Base-by-base conservation (phyloP, 2,329 filamentous ascomycete genomes). In the Xylariaceae sp. region DNA sequence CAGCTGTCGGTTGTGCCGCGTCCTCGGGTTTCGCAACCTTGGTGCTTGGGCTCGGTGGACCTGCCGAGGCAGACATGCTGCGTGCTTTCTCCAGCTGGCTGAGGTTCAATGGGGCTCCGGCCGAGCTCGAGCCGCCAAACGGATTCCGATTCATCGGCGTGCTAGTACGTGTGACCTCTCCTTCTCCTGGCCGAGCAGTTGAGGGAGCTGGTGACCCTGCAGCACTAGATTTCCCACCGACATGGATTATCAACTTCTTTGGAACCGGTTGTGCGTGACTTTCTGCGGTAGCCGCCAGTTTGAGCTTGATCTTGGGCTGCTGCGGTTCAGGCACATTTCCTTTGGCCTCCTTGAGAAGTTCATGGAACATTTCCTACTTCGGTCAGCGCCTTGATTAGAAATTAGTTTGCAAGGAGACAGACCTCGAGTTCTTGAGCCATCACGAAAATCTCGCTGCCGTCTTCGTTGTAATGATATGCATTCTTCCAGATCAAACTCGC, bases 391-490 rank as follows among this genome's bases (percentile, higher is more conserved):
- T 41, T 48, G 42, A 47, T 43, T 6, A 45, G 42, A 18, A 28
- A 50, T 19, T 16, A 16, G 11, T 28, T 42, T 31, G 45, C 39
- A 6, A n/a, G 18, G 13, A 45, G 41, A 46, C 67, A 45, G 73
- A 90, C 89, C 82, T 95, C 86, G 6, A 97, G 81, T 54, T 94
- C 85, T 45, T 85, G 82, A 1, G 90, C 90, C 55, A 94, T 76
- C 18, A 82, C 77, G 58, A 86, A 90, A 47, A 96, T 92, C 14
- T 90, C 87, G 64, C 92, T 96, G 4, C 87, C 89, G 65, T 96
- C 91, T 69, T 96, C 90, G 60, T 97, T 97, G 75, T 93, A 97
- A 53, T 87, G 87, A 63, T 85, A 88, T 0, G 91, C 90, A 69
- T 97, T 97, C 45, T 80, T 81, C 92, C 92, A 97, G 41, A 97